These are phyloP conservation scores for Aspergillus biplanus DNA, from an alignment of 495 filamentous ascomycete genomes.

Conservation along the genomic window DNA sequence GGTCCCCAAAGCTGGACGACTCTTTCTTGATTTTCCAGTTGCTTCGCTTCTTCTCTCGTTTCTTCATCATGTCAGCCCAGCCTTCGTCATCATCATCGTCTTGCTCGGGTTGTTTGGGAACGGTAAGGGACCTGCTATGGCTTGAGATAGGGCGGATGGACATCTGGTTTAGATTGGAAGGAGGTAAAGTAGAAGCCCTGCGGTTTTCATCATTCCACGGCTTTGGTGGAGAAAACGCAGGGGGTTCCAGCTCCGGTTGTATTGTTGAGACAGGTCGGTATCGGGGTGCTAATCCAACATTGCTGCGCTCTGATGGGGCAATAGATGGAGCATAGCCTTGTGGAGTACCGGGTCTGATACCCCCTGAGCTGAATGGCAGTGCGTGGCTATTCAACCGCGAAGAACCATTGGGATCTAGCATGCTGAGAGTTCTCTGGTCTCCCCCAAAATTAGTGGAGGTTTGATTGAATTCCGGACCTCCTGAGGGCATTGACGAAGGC, in stretches of 20 bases:
- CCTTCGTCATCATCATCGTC: conserved; percentile 81
- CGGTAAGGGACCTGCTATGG: conserved; percentile 28
- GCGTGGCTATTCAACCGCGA: conserved; percentile 50
- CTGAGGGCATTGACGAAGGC: conserved; percentile 49
- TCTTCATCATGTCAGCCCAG: conserved; percentile 86
- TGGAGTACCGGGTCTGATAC: conserved; percentile 35
- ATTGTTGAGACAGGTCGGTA: conserved; percentile 83
- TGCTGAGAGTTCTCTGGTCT: conserved; percentile 71
- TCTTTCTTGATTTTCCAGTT: conserved; percentile 72
- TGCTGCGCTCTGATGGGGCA: conserved; percentile 93
- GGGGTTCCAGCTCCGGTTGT: conserved; percentile 38
- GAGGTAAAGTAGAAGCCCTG: conserved; percentile 29
- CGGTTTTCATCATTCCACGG: conserved; percentile 53
- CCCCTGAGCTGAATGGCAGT: conserved; percentile 35
- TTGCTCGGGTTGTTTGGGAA: conserved; percentile 29
- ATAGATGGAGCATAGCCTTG: conserved; percentile 73
- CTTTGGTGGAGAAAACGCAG: conserved; percentile 54
- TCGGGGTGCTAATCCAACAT: conserved; percentile 84
- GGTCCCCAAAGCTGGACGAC: conserved; percentile 43
- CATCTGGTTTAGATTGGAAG: conserved; percentile 20
- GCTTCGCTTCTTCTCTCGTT: conserved; percentile 77
- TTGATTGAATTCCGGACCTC: conserved; percentile 26
- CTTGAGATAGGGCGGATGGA: conserved; percentile 41
- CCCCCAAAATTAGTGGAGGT: conserved; percentile 25
- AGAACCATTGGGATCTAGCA: conserved; percentile 74